Evolutionary conservation across 306 rosid genomes (phyloP).

Genomic region (Quercus gilva): DNA sequence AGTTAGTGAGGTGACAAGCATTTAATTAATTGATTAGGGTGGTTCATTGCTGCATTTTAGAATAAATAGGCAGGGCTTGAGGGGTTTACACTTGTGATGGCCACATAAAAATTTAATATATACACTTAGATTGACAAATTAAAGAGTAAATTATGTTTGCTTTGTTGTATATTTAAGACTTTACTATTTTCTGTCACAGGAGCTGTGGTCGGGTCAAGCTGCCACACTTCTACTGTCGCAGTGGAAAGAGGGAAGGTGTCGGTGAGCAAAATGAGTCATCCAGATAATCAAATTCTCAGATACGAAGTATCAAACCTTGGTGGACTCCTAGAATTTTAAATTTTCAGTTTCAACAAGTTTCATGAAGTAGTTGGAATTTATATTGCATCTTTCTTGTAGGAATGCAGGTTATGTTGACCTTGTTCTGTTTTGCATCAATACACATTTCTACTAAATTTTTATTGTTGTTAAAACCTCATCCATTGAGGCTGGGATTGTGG

Average conservation of each 20-base stretch:
- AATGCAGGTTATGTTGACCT: neutral
- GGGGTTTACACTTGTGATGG: neutral
- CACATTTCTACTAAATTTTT: neutral
- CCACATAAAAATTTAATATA: neutral
- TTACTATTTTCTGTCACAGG: neutral
- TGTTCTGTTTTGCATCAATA: neutral
- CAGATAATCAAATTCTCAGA: constrained; percentile 19
- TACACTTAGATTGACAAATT: neutral
- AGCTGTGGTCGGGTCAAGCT: constrained; percentile 33
- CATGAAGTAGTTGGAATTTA: neutral
- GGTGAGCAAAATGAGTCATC: constrained; percentile 26
- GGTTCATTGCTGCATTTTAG: neutral
- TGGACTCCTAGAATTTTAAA: neutral
- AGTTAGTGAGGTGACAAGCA: too few species aligned
- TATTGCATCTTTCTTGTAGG: neutral
- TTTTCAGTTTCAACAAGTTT: neutral
- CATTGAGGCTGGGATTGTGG: neutral
- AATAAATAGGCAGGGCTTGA: neutral
- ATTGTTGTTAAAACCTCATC: neutral
- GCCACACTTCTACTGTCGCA: constrained; percentile 61
- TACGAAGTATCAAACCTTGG: neutral
- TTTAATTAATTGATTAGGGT: too few species aligned
- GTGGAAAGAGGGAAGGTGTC: constrained; percentile 31
- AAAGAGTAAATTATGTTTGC: too few species aligned
- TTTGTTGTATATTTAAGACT: neutral